phyloP scores from a whole-genome alignment of 2,329 filamentous ascomycete genomes.

The Rhynchosporium agropyri region DNA sequence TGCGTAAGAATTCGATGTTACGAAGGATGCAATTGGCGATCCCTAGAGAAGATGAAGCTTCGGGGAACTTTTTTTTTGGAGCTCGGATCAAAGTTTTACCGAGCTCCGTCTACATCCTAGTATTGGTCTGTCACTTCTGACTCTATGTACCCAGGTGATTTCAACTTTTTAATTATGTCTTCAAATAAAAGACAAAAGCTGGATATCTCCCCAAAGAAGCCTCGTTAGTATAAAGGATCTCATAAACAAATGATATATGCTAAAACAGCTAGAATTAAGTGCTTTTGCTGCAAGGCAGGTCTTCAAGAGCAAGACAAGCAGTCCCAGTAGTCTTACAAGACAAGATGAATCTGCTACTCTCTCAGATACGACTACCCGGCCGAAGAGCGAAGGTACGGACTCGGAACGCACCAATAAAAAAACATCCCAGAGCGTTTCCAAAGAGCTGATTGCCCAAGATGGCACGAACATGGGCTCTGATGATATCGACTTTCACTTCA shows the following conservation, averaged over 20 bases:
- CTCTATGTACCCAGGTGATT: neutral
- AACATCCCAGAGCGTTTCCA: neutral
- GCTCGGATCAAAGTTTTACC: conserved; percentile 17
- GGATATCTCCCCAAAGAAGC: conserved; percentile 41
- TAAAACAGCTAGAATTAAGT: conserved; percentile 38
- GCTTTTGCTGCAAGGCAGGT: conserved; percentile 40
- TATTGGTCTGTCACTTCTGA: neutral
- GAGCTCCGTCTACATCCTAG: neutral
- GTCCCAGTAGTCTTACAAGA: conserved; percentile 3
- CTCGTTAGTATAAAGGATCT: conserved; percentile 41
- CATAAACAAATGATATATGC: neutral
- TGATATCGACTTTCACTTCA: conserved; percentile 4
- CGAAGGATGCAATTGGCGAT: neutral
- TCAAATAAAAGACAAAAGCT: conserved; percentile 50
- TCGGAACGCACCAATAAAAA: neutral
- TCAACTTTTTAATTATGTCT: conserved; percentile 31
- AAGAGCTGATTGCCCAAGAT: neutral
- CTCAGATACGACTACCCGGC: neutral
- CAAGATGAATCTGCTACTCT: neutral
- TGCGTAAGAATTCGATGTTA: conserved; percentile 7
- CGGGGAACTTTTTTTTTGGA: conserved; percentile 31
- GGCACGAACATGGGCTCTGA: neutral
- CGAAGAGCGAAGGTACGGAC: neutral
- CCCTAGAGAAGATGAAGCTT: conserved; percentile 1
- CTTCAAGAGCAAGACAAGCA: conserved; percentile 24